Base-by-base conservation (phyloP, 2,329 filamentous ascomycete species). In the Colletotrichum sojae region DNA sequence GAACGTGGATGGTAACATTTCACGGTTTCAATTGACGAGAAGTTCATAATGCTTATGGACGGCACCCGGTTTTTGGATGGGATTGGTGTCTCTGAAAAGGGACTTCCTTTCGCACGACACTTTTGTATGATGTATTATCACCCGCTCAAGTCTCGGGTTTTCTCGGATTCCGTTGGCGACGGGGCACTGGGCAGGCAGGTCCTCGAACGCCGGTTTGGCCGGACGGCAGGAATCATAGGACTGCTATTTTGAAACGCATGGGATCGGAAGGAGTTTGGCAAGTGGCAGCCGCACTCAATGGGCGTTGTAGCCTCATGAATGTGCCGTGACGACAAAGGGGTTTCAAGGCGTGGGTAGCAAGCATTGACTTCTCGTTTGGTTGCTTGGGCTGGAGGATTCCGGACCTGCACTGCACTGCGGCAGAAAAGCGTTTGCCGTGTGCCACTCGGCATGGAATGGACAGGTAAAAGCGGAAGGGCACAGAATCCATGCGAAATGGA, bases 161-260 rank as follows among this genome's bases (percentile, higher is more conserved):
- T 69, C 46, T 62, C 57, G 57, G 67, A 68, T 63, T 70, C 62
- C 55, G 51, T 67, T 61, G 62, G 63, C 56, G 25, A 67, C n/a
- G 55, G 62, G 52, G 56, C 67, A 67, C 43, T 67, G 67, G 67
- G 51, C 67, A 51, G 62, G 63, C 25, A 61, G 20, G 63, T 54
- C 64, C 67, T 48, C 40, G 40, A 43, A 25, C 40, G 13, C 49
- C 54, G 63, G 52, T 18, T 63, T 70, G 46, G 58, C 57, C 67
- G 63, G 56, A 51, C 18, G 67, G 57, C 67, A 58, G 67, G 63
- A 69, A 63, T 55, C 64, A 70, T 59, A 55, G 56, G 67, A 63
- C 59, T 70, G 64, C 57, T 63, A 58, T 69, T 70, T 68, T 67
- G 56, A 70, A 27, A 70, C 58, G 64, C 67, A 70, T 70, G 64